Evolutionary conservation across 1,284 basidiomycete species (phyloP).

Genomic region (Ustilago crameri): DNA sequence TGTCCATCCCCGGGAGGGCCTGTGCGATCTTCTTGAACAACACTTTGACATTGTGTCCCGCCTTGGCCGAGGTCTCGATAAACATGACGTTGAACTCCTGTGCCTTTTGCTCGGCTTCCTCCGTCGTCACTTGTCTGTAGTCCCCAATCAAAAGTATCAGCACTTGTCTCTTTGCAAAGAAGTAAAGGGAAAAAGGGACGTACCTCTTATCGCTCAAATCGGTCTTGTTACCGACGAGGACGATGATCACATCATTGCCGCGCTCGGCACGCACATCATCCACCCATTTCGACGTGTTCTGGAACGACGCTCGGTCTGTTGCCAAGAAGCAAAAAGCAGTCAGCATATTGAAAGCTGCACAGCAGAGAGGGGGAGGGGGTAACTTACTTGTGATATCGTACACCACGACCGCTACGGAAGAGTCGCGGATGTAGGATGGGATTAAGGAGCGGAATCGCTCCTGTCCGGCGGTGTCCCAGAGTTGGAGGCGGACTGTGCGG

Average conservation of each 20-base stretch:
- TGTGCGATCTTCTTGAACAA: conserved; percentile 99
- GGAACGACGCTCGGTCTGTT: conserved; percentile 89
- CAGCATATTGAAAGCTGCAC: no score
- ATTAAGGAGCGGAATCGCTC: conserved; percentile 98
- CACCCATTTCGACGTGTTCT: conserved; percentile 99
- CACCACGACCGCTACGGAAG: conserved; percentile 96
- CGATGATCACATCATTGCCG: conserved; percentile 98
- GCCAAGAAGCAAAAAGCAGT: no score
- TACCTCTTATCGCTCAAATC: conserved; percentile 73
- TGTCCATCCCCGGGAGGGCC: conserved; percentile 95
- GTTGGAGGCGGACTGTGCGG: conserved; percentile 92
- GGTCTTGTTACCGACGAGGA: conserved; percentile 98
- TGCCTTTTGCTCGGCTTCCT: conserved; percentile 94
- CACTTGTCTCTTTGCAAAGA: no score
- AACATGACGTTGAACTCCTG: conserved; percentile 95
- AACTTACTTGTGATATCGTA: conserved; percentile 96
- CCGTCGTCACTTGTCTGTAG: conserved; percentile 89
- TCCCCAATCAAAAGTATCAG: neutral
- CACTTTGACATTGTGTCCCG: conserved; percentile 98
- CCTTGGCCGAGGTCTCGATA: conserved; percentile 99
- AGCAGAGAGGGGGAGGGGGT: no score
- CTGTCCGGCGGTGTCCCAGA: conserved; percentile 95
- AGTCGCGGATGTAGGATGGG: conserved; percentile 98
- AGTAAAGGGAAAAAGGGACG: conserved; percentile 1
- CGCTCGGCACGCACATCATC: conserved; percentile 98